Base-by-base conservation (phyloP, 768 basidiomycete species). In the Ramaria rubella region DNA sequence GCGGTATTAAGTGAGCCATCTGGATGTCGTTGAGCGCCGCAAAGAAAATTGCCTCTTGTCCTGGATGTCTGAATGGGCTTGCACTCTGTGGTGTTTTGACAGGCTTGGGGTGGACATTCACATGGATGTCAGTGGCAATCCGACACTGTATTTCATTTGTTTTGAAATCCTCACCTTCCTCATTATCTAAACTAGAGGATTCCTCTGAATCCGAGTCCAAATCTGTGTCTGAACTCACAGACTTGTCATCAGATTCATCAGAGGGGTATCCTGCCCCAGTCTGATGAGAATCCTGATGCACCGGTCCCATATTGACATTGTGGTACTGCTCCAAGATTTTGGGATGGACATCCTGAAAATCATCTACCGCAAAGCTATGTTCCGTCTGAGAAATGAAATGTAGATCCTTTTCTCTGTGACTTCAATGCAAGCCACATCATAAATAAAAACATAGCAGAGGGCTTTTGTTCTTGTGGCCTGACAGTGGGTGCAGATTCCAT, bases 401-500 rank as follows among this genome's bases (percentile, higher is more conserved):
- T 14, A 65, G 27, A 50, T 64, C 63, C 64, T 65, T 43, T n/a
- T n/a, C n/a, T n/a, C 34, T 9, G 43, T 8, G 19, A 45, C 9
- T 45, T n/a, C 23, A 21, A 24, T 8, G 43, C 8, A n/a, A 21
- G 7, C 15, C 7, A 45, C 23, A 45, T 45, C 36, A 45, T 17
- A 21, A 45, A 9, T 45, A 21, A 17, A n/a, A 24, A 45, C 43
- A 45, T 45, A 45, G 9, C 43, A 45, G 19, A 9, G 19, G 43
- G 23, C 43, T 45, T 21, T 9, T 45, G 19, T 24, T 45, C 7
- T 45, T 45, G 9, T 24, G n/a, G 23, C 55, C 46, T 6, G 51
- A 53, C n/a, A 62, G 60, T 23, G 63, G 59, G 19, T 65, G 61
- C 17, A 21, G 52, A 57, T 65, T 64, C 64, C 63, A 65, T 29